Evolutionary conservation across 2,329 filamentous ascomycete genomes (phyloP), one percentile per base, ranked within the genome.

Genomic region (Albifimbria verrucaria): DNA sequence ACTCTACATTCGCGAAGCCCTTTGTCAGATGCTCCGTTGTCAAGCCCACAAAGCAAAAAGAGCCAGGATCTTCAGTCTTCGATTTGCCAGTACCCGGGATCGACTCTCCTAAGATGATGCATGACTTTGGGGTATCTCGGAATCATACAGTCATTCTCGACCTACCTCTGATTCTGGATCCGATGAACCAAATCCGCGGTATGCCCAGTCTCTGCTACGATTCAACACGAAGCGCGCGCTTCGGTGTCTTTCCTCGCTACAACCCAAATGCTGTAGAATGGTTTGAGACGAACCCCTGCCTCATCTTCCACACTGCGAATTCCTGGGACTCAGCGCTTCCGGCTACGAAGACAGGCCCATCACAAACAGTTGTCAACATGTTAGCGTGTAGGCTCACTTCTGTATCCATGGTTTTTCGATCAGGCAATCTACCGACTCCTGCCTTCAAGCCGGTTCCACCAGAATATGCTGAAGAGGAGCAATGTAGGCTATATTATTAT

Each of bases 301-400:
- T 85, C 59, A 87, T 90, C 44, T 88, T 89, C 56, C 87, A 90
- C 60, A 88, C 86, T 0, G 87, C 85, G 1, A 89, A 88, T 58
- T 81, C 82, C 2, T 90, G 87, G 87, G 84, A 89, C 50, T 28
- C 39, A 25, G 39, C 23, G 23, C 39, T 7, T 6, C 25, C 46
- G 7, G 46, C 24, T 4, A 53, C 52, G 12, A 23, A 9, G 0
- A n/a, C 23, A 5, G 20, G 10, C 1, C 7, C 45, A 0, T 23
- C 18, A 2, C 22, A 23, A 1, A n/a, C 1, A 1, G 54, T 49
- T 1, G 82, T 89, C 4, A 84, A 86, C 60, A 78, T 90, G 62
- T 72, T 90, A 1, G 82, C 80, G 2, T 89, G 87, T 57, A 80
- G 87, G 3, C 72, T 89, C 42, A 89, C 85, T 1, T 86, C 84